Percentiles rank a stretch among this genome's conserved stretches.
phyloP scores from a whole-genome alignment of 2,329 filamentous ascomycete genomes.

The Aquanectria penicillioides region DNA sequence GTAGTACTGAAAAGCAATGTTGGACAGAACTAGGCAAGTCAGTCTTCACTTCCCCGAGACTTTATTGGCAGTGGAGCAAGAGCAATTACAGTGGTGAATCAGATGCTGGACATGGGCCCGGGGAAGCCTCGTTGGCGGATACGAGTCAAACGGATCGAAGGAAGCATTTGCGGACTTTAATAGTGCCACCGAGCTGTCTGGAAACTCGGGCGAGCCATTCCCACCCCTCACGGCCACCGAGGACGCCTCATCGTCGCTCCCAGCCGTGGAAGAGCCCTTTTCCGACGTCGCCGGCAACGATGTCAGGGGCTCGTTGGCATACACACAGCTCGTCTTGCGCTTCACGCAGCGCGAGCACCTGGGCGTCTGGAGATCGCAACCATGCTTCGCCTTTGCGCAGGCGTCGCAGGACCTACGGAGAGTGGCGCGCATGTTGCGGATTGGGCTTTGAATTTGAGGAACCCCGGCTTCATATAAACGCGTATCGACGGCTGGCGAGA shows the following conservation, averaged over 20 bases:
- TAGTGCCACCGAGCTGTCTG: conserved; percentile 17
- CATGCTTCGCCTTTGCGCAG: conserved; percentile 65
- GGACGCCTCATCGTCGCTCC: not conserved
- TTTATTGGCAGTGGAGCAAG: not conserved
- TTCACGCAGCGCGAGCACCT: conserved; percentile 65
- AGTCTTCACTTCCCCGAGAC: conserved; percentile 22
- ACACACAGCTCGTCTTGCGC: conserved; percentile 57
- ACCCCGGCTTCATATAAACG: too few relatives aligned
- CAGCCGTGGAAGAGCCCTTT: not conserved
- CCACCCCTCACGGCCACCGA: not conserved
- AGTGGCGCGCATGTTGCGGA: conserved; percentile 63
- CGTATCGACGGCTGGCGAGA: too few relatives aligned
- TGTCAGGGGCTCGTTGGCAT: conserved; percentile 63
- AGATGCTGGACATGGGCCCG: conserved; percentile 62
- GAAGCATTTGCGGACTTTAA: conserved; percentile 45
- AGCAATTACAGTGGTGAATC: conserved; percentile 63
- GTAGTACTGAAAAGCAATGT: conserved; percentile 70
- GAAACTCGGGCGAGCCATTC: not conserved
- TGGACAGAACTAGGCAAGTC: conserved; percentile 58
- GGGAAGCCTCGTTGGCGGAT: conserved; percentile 62
- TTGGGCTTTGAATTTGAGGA: too few relatives aligned
- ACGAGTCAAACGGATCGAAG: conserved; percentile 66
- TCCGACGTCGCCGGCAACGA: conserved; percentile 22
- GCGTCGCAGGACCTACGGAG: conserved; percentile 66
- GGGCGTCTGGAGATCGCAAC: conserved; percentile 64